Percentiles rank a stretch among this genome's conserved stretches.
These are phyloP conservation scores for Fusarium tricinctum DNA, from an alignment of 2,329 filamentous ascomycete species.

Conservation along the genomic window DNA sequence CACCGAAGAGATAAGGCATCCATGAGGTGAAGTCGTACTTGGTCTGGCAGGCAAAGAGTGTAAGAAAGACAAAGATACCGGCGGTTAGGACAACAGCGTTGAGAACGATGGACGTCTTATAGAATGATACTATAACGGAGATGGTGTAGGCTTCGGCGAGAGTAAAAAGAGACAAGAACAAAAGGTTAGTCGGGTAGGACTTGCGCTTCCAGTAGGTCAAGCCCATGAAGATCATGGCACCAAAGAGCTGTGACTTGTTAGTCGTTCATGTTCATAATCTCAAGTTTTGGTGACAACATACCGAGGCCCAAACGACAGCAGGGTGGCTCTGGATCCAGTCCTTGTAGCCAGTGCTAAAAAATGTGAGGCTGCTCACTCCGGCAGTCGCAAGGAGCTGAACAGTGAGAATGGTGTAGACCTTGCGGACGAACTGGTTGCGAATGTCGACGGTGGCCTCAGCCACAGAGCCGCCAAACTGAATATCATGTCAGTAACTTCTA, in stretches of 20 bases:
- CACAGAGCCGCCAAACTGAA: conserved; percentile 89
- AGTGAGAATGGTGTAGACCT: conserved; percentile 98
- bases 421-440: conserved; percentile 95
- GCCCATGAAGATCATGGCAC: conserved; percentile 85
- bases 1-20: conserved; percentile 95
- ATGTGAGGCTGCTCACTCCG: conserved; percentile 84
- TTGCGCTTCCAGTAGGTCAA: conserved; percentile 96
- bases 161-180: conserved; percentile 93
- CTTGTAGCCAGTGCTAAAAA: conserved; percentile 85
- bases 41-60: conserved; percentile 93
- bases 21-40: conserved; percentile 99
- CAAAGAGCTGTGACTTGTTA: conserved; percentile 71
- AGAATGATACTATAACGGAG: conserved; percentile 92
- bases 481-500: conserved; percentile 31
- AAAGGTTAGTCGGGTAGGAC: conserved; percentile 92
- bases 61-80: conserved; percentile 83
- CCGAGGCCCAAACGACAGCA: conserved; percentile 87
- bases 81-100: conserved; percentile 91
- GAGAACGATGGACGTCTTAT: conserved; percentile 85
- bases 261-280: conserved; percentile 8
- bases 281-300: conserved; percentile 55
- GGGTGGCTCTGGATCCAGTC: conserved; percentile 87
- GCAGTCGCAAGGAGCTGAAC: conserved; percentile 90
- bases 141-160: conserved; percentile 93
- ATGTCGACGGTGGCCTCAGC: conserved; percentile 95